Conservation (phyloP, 768 basidiomycete genomes). For the Lenzites betulinus region DNA sequence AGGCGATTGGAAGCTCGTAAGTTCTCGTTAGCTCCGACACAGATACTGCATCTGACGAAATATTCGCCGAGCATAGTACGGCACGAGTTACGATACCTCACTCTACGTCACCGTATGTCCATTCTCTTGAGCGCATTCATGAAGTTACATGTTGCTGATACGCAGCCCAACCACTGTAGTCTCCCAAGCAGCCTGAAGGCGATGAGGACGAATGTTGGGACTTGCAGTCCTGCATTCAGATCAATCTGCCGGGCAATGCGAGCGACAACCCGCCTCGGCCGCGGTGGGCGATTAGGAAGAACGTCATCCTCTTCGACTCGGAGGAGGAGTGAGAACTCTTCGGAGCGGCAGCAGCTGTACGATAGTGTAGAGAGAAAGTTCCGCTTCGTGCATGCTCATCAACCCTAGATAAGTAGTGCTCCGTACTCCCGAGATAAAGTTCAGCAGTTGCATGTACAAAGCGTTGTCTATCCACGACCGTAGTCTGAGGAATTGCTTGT, state of each 20-base stretch:
- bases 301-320: conserved; percentile 4
- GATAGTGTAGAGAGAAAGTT: too few species aligned
- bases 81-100: not conserved
- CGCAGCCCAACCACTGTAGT: not conserved
- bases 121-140: not conserved
- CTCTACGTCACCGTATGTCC: not conserved
- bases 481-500: too few species aligned
- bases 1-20: not conserved
- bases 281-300: not conserved
- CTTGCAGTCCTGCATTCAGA: not conserved
- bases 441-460: too few species aligned
- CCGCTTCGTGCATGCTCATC: too few species aligned
- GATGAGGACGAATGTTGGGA: conserved; percentile 1
- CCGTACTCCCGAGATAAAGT: too few species aligned
- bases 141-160: not conserved
- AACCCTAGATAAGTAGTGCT: too few species aligned
- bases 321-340: not conserved
- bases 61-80: too few species aligned
- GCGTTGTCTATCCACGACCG: too few species aligned
- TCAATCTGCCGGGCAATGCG: not conserved
- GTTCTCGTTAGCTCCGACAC: not conserved
- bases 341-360: too few species aligned
- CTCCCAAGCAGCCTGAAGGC: not conserved
- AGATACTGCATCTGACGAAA: not conserved
- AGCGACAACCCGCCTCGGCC: not conserved